Evolutionary conservation across 2,329 filamentous ascomycete genomes (phyloP), one percentile per base, ranked within the genome.

Genomic region (Pseudogymnoascus sp.): DNA sequence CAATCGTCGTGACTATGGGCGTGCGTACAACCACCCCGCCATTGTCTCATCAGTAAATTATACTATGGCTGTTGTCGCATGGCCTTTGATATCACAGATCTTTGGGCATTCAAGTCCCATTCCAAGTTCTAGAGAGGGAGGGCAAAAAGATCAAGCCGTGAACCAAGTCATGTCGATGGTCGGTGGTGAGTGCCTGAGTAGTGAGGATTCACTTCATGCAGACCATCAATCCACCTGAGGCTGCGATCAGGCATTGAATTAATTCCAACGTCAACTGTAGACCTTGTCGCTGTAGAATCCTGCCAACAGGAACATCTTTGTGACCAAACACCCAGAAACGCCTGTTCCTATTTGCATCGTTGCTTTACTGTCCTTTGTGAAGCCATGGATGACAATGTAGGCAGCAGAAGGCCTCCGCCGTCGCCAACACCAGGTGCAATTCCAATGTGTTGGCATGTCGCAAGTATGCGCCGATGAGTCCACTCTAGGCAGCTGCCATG

Each of bases 391-490:
- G 25, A 30, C 43, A 54, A 16, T 54, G 43, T 30, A 54, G 25
- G 22, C 43, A 54, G 8, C 25, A 30, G 25, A 50, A 54, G n/a
- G 43, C 43, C 2, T 88, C 71, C 1, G 82, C 77, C 1, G 82
- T 77, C 0, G 88, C 90, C 18, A 97, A 76, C 0, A 78, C 78
- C 4, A 90, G 79, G 0, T 97, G 79, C 65, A 97, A 86, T 3
- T 79, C 77, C 0, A 92, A 95, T 0, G 93, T 91, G 67, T 86
- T 84, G 2, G 86, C 79, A 30, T 14, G 43, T 54, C 43, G 25
- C 43, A 54, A 54, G 25, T 54, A 25, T 30, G 43, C 43, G 43
- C 43, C n/a, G 25, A 54, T 54, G 43, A 54, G 43, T 33, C 43
- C n/a, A 33, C 25, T 54, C 43, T 54, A 54, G 43, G 43, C 43